Percentiles rank a stretch among this genome's conserved stretches.
These are phyloP conservation scores for Teunomyces pallodes DNA, from an alignment of 805 yeast species.

Conservation along the genomic window DNA sequence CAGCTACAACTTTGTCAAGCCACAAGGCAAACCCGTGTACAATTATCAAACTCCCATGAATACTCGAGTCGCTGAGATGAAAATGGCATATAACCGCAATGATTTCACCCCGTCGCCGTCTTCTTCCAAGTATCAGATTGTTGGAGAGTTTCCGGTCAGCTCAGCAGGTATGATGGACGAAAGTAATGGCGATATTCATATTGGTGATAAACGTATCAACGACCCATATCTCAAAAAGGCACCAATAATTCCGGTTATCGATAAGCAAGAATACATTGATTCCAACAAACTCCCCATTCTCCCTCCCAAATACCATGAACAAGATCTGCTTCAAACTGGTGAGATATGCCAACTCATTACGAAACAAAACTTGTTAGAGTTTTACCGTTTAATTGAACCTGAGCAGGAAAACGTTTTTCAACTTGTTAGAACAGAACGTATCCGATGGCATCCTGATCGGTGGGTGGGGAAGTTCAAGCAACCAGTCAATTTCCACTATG, in stretches of 20 bases:
- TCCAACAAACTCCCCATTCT: constrained; percentile 7
- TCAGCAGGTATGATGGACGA: constrained; percentile 37
- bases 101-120: constrained; percentile 8
- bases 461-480: constrained; percentile 36
- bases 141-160: constrained; percentile 32
- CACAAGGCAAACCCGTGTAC: constrained; percentile 15
- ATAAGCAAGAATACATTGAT: constrained; percentile 6
- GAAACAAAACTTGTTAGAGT: constrained; percentile 20
- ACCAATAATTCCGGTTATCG: background rate
- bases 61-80: constrained; percentile 5
- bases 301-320: constrained; percentile 11
- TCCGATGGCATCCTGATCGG: constrained; percentile 73
- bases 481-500: constrained; percentile 12
- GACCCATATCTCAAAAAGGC: constrained; percentile 23
- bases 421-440: constrained; percentile 46
- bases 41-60: constrained; percentile 17
- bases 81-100: constrained; percentile 11
- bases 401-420: constrained; percentile 16
- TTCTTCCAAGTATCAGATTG: constrained; percentile 19
- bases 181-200: constrained; percentile 26
- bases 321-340: constrained; percentile 4
- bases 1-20: constrained; percentile 45
- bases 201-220: constrained; percentile 38
- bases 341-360: constrained; percentile 17
- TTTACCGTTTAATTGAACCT: constrained; percentile 22